Percentiles rank a stretch among this genome's conserved stretches.
These are phyloP conservation scores for Leccinum ochraceum DNA, from an alignment of 768 basidiomycete genomes.

Conservation along the genomic window DNA sequence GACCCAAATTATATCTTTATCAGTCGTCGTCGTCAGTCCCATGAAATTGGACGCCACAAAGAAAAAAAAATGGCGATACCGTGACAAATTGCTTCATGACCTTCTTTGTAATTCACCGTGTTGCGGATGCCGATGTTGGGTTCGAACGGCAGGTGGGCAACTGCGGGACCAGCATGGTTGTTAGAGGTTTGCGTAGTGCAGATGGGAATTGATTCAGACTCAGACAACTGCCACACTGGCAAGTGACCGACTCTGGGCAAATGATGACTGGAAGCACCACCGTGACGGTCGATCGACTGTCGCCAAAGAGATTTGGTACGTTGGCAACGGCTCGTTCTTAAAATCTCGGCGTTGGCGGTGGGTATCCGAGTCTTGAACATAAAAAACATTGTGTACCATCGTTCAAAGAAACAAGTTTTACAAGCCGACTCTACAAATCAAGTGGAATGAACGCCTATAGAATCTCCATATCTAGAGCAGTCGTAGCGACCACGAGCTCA, in stretches of 20 bases:
- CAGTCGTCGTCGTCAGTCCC: constrained; percentile 14
- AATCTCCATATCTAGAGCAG: constrained; percentile 52
- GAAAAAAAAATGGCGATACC: constrained; percentile 49
- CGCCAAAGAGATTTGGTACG: too few species aligned
- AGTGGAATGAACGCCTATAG: constrained; percentile 27
- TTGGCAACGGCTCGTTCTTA: too few species aligned
- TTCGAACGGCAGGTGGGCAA: constrained; percentile 87
- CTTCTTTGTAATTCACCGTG: constrained; percentile 74
- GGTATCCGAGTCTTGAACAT: too few species aligned
- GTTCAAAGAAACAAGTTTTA: constrained; percentile 46
- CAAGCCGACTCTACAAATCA: constrained; percentile 59
- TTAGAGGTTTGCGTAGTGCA: constrained; percentile 66
- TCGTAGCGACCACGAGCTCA: not conserved
- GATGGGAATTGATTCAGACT: constrained; percentile 34
- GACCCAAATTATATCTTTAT: constrained; percentile 72
- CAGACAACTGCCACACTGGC: constrained; percentile 44
- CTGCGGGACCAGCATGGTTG: constrained; percentile 91
- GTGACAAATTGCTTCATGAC: too few species aligned
- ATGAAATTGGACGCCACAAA: constrained; percentile 7
- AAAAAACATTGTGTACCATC: constrained; percentile 12
- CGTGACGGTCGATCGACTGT: too few species aligned
- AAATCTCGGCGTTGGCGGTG: too few species aligned
- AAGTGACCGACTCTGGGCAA: too few species aligned
- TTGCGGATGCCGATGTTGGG: constrained; percentile 88
- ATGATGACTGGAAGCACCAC: too few species aligned